Conservation (phyloP, 345 rosid species). For the Citrus sp. region DNA sequence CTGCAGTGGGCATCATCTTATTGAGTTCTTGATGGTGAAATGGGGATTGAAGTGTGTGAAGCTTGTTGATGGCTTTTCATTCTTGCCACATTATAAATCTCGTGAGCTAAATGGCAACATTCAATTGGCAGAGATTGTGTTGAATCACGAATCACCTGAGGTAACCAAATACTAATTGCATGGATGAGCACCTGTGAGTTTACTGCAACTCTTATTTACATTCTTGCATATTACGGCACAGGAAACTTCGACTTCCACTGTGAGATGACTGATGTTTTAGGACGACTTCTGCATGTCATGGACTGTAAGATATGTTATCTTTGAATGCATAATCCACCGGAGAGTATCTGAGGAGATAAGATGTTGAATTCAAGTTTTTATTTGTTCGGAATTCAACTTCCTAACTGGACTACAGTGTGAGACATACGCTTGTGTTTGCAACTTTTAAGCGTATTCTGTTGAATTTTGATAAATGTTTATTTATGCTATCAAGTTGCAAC, state of each 20-base stretch:
- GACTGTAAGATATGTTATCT: neutral
- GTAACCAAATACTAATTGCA: slow-evolving; percentile 1
- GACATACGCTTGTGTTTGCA: neutral
- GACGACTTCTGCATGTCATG: no score
- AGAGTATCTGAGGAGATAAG: neutral
- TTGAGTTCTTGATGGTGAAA: slow-evolving; percentile 83
- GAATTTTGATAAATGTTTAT: neutral
- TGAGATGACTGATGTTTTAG: slow-evolving; percentile 7
- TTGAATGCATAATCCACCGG: neutral
- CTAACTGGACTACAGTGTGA: neutral
- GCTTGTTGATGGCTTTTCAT: slow-evolving; percentile 75
- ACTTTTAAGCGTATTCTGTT: neutral
- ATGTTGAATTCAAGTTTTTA: slow-evolving; percentile 1
- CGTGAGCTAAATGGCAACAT: slow-evolving; percentile 61
- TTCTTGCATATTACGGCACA: slow-evolving; percentile 14
- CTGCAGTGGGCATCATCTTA: slow-evolving; percentile 87
- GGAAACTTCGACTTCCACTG: slow-evolving; percentile 13
- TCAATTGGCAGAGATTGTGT: slow-evolving; percentile 68
- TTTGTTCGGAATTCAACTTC: neutral
- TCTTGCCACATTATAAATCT: slow-evolving; percentile 73
- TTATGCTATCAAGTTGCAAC: neutral
- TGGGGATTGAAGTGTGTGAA: slow-evolving; percentile 81
- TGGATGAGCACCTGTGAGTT: neutral
- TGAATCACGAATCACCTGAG: slow-evolving; percentile 26
- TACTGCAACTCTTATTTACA: slow-evolving; percentile 3